These are phyloP conservation scores for Amanita fuliginea DNA, from an alignment of 768 basidiomycete species.

Conservation along the genomic window DNA sequence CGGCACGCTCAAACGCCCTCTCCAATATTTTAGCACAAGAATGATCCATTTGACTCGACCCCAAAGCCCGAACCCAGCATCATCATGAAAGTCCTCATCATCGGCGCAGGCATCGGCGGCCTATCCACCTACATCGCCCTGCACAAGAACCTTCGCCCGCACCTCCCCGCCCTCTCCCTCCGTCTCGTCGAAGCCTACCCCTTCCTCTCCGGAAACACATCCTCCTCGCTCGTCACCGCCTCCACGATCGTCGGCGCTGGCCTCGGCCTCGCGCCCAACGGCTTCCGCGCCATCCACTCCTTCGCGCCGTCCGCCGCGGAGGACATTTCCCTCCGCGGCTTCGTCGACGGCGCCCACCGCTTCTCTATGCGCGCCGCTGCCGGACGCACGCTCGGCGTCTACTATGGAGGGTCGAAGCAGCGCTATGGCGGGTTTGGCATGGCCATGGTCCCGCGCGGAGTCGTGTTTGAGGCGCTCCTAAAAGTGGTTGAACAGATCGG, in stretches of 20 bases:
- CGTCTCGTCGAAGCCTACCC: slow-evolving; percentile 1
- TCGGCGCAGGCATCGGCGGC: slow-evolving; percentile 5
- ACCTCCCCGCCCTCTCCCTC: neutral
- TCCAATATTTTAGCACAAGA: too few relatives aligned
- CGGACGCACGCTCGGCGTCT: neutral
- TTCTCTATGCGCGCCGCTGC: neutral
- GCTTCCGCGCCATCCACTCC: slow-evolving; percentile 1
- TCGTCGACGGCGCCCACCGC: neutral
- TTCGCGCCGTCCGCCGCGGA: neutral
- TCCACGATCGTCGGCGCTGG: slow-evolving; percentile 4
- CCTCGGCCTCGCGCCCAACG: slow-evolving; percentile 3
- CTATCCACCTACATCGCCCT: slow-evolving; percentile 3
- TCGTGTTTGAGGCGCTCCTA: slow-evolving; percentile 3
- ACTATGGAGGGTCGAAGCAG: neutral
- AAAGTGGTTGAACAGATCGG: neutral
- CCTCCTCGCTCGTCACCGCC: neutral
- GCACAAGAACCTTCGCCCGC: neutral
- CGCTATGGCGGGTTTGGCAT: slow-evolving; percentile 1
- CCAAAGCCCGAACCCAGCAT: neutral
- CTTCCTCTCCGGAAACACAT: neutral
- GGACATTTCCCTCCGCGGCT: neutral
- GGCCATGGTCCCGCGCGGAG: slow-evolving; percentile 3
- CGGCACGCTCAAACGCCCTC: too few relatives aligned
- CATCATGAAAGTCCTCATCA: slow-evolving; percentile 6
- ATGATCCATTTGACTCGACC: too few relatives aligned